phyloP scores from a whole-genome alignment of 257 asterid species.

The Nyctanthes arbortristis region DNA sequence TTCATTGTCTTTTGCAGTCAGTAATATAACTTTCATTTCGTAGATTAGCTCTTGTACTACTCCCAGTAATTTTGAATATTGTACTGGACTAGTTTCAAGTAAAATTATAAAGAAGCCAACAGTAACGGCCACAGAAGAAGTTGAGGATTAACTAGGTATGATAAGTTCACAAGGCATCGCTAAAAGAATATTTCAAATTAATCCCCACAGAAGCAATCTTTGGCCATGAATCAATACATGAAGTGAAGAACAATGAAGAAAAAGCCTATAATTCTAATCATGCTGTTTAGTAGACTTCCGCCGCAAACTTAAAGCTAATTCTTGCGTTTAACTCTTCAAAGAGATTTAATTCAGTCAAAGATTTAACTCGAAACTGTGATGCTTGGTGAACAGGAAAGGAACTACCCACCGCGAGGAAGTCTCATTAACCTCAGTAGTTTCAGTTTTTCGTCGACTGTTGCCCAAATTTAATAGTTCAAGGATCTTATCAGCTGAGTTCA shows the following conservation, averaged over 20 bases:
- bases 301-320: not conserved
- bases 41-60: not conserved
- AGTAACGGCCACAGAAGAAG: slow-evolving; percentile 16
- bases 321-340: slow-evolving; percentile 13
- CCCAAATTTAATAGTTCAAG: slow-evolving; percentile 91
- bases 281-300: not conserved
- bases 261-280: slow-evolving; percentile 7
- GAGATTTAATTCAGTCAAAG: slow-evolving; percentile 4
- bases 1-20: slow-evolving; percentile 11
- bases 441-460: slow-evolving; percentile 92
- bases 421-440: slow-evolving; percentile 86
- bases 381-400: slow-evolving; percentile 15
- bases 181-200: not conserved
- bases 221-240: not conserved
- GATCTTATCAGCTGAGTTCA: slow-evolving; percentile 87
- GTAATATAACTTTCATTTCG: too few species aligned
- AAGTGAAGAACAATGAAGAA: not conserved
- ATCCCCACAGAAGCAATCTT: slow-evolving; percentile 12
- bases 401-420: slow-evolving; percentile 91
- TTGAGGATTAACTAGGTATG: slow-evolving; percentile 16
- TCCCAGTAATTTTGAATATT: slow-evolving; percentile 1
- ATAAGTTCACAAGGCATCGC: slow-evolving; percentile 8
- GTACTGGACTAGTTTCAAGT: slow-evolving; percentile 13
- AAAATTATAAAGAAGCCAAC: not conserved
- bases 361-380: slow-evolving; percentile 7